Base-by-base conservation (phyloP, 257 asterid species). In the Solanum etuberosum region DNA sequence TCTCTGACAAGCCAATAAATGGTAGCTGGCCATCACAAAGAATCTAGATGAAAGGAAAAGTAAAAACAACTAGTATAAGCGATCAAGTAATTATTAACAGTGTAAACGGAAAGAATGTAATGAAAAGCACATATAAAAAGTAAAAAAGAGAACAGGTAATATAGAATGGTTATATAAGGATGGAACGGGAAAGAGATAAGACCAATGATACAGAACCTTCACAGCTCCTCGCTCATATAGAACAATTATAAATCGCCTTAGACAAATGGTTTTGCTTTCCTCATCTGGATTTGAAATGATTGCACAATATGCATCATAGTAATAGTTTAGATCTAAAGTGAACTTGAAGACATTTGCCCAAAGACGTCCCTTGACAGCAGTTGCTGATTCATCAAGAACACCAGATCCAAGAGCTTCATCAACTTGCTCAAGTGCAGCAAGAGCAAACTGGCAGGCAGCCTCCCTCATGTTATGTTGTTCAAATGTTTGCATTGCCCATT, bases 401-500 rank as follows among this genome's bases (percentile, higher is more conserved):
- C 88, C 92, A 88, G 88, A 89, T 76, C 86, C 91, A 88, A 94
- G 92, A 91, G 98, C 96, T 93, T 93, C 98, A 89, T 97, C 99
- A 90, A 95, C 98, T 91, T 94, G 99, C 93, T 97, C 99, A 90
- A 97, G 97, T 67, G 99, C 98, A 89, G 98, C 94, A 88, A 92
- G 92, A 84, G 99, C 96, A 87, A 95, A 96, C 87, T 93, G 96
- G 89, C 95, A 91, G 81, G 99, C 98, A 89, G 97, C 98, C 90
- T 97, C 98, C 87, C 93, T 91, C 92, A 94, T 86, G 91, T 90
- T 94, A 91, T 93, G 91, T 87, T 92, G 98, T 90, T 95, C 99
- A 94, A 97, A 97, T 57, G 93, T 91, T 94, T 94, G 99, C 99
- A 97, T 97, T 89, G 93, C 97, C 98, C 99, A 97, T 84, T 97